These are phyloP conservation scores for Sequoiadendron giganteum DNA, from an alignment of 75 land plant species.

Conservation along the genomic window DNA sequence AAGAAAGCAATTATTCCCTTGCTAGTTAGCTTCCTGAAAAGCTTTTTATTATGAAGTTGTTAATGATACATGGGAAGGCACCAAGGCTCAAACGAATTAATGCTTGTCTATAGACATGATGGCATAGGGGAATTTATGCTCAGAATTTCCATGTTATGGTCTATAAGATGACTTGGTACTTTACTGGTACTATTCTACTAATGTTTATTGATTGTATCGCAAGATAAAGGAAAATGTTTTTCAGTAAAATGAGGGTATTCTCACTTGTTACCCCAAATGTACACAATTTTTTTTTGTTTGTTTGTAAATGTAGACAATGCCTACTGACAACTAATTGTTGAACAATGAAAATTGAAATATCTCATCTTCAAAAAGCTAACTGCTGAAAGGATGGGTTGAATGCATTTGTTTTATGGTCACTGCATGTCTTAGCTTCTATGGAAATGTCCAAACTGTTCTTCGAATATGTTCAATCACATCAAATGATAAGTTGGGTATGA, in stretches of 20 bases:
- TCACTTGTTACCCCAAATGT: neutral
- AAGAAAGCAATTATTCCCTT: neutral
- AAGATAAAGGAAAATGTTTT: neutral
- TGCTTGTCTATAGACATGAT: neutral
- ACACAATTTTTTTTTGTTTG: neutral
- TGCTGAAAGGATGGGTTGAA: neutral
- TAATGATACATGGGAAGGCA: neutral
- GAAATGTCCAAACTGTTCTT: neutral
- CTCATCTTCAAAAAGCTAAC: neutral
- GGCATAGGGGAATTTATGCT: neutral
- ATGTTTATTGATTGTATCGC: neutral
- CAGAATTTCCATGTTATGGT: neutral
- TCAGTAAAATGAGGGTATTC: neutral
- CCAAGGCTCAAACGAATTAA: neutral
- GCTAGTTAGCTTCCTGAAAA: neutral
- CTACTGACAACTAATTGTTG: neutral
- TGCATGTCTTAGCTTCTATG: neutral
- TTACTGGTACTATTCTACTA: neutral
- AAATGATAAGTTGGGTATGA: neutral
- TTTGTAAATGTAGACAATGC: neutral
- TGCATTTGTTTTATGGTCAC: neutral
- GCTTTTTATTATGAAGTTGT: neutral
- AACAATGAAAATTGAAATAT: neutral
- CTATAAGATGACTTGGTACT: neutral
- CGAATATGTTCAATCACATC: neutral